phyloP scores from a whole-genome alignment of 2,329 filamentous ascomycete genomes.

The Cladophialophora carrionii region DNA sequence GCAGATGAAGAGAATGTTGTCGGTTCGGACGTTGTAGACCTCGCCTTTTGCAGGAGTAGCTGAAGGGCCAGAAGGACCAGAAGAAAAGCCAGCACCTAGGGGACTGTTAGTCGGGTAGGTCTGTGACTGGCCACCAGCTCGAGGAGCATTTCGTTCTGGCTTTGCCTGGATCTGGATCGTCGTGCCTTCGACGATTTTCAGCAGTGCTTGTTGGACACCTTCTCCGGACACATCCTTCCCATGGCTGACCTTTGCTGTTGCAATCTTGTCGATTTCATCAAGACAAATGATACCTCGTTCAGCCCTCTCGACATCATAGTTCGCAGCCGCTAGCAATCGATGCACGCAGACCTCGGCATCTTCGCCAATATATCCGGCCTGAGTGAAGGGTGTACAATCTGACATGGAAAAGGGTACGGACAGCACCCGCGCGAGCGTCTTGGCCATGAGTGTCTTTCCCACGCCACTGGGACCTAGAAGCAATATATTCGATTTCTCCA shows the following conservation, averaged over 20 bases:
- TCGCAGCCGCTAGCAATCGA: conserved; percentile 82
- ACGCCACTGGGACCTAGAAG: conserved; percentile 91
- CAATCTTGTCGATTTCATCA: conserved; percentile 97
- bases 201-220: conserved; percentile 90
- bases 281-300: conserved; percentile 94
- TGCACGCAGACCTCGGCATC: conserved; percentile 97
- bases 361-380: conserved; percentile 96
- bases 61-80: conserved; percentile 41
- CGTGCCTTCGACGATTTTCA: conserved; percentile 96
- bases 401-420: conserved; percentile 94
- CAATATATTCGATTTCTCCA: conserved; percentile 95
- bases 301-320: conserved; percentile 80
- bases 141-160: conserved; percentile 50
- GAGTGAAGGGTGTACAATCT: conserved; percentile 93
- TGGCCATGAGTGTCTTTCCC: conserved; percentile 91
- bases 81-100: conserved; percentile 40
- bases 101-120: conserved; percentile 48
- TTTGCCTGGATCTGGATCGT: conserved; percentile 92
- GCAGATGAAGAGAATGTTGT: conserved; percentile 96
- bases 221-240: conserved; percentile 95
- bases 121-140: conserved; percentile 45
- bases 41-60: conserved; percentile 57
- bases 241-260: conserved; percentile 80
- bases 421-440: conserved; percentile 87
- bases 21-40: conserved; percentile 78